Evolutionary conservation across 2,329 filamentous ascomycete genomes (phyloP), one percentile per base, ranked within the genome.

Genomic region (Aspergillus uvarum): DNA sequence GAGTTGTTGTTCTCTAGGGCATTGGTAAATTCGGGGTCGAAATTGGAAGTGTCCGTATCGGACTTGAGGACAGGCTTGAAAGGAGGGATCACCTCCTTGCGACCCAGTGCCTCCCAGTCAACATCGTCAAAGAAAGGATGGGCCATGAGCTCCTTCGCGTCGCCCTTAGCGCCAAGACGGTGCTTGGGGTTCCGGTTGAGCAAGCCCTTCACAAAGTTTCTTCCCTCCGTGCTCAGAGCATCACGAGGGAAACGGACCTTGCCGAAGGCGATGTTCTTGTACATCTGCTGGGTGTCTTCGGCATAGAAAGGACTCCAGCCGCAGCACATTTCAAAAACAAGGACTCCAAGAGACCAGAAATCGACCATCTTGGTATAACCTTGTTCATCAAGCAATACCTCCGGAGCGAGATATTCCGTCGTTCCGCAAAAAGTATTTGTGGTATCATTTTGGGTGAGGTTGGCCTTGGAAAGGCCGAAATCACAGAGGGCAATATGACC

Each of bases 301-400:
- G 95, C 95, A 70, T 98, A 99, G 79, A 99, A 99, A 0, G 95
- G 95, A 70, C 92, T 97, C 95, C 95, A 99, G 35, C 95, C 95
- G 70, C 95, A 99, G 81, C 95, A 99, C 95, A 99, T 99, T 77
- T 99, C 95, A 70, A 99, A 99, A 1, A 99, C 95, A 57, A 99
- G 83, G 51, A 99, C 95, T 59, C 95, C 95, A 12, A 99, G 83
- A 1, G 95, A 99, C 95, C 95, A 99, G 76, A 98, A 99, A 76
- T 99, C 95, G 6, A 99, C 95, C 95, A 99, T 98, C 80, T 98
- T 98, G 57, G 95, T 98, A 77, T 99, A 99, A 35, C 95, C 95
- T 70, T 92, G 91, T 79, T 99, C 95, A 68, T 99, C 95, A 49
- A 99, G 81, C 14, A 99, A 83, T 2, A 98, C 95, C 73, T 99